Evolutionary conservation across 257 asterid genomes (phyloP), one percentile per base, ranked within the genome.

Genomic region (Schizonepeta tenuifolia): DNA sequence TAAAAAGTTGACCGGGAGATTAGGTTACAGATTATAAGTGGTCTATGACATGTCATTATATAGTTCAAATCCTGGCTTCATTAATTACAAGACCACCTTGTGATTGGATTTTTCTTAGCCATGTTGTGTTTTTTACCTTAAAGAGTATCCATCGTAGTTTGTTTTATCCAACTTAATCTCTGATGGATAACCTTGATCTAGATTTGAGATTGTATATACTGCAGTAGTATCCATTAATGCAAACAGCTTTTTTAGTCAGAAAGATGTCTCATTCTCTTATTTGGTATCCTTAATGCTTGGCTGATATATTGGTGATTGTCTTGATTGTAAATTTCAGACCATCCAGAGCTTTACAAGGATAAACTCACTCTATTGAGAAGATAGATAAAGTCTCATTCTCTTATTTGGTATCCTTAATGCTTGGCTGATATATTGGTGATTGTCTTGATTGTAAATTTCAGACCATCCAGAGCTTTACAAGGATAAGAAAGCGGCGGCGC

Each of bases 381-480:
- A n/a, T n/a, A n/a, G n/a, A n/a, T n/a, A n/a, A n/a, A n/a, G n/a
- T n/a, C n/a, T n/a, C n/a, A n/a, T n/a, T n/a, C 6, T 41, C 20
- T 2, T 12, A 51, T 51, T 9, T 36, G n/a, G 15, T n/a, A 56
- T 62, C 60, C 26, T 21, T 24, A 7, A 15, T 65, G 74, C 22
- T 53, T 55, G 53, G 17, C 44, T 77, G 56, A 76, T 67, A 47
- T 54, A 41, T 18, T 46, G 10, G 31, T 63, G 53, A 36, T 78
- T 72, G 55, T 76, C 31, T 40, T 66, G 73, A 46, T 65, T 7
- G 64, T 57, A 49, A 14, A 79, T 63, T 79, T 54, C 97, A 93
- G 97, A 93, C 46, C 85, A 93, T 71, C 88, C 88, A 7, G 93
- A 86, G 69, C 72, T 78, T 60, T 22, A 82, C 89, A 90, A 87